A percentile compares a stretch with the other conserved stretches of the same genome.
These are phyloP conservation scores for Sugiyamaella novakii DNA, from an alignment of 1,139 yeast genomes.

Conservation along the genomic window DNA sequence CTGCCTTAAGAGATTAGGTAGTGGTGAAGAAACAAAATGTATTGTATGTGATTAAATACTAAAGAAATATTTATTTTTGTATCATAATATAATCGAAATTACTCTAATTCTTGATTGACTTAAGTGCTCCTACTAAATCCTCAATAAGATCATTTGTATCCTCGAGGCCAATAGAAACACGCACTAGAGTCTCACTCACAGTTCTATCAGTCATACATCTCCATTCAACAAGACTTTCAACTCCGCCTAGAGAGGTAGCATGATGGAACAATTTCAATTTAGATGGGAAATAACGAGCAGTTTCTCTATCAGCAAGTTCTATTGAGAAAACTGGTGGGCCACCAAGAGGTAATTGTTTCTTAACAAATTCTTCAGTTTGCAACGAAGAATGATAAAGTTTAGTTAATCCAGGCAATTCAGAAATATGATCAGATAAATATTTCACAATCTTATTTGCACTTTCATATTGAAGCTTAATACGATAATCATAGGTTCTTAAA, in stretches of 20 bases:
- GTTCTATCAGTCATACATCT: slow-evolving; percentile 70
- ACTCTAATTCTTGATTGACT: not conserved
- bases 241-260: slow-evolving; percentile 94
- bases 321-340: slow-evolving; percentile 78
- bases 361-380: slow-evolving; percentile 66
- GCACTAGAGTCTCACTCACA: slow-evolving; percentile 57
- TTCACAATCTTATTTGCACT: slow-evolving; percentile 66
- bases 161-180: slow-evolving; percentile 82
- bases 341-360: slow-evolving; percentile 65
- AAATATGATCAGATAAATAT: slow-evolving; percentile 54
- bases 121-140: slow-evolving; percentile 59
- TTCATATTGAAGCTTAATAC: slow-evolving; percentile 66
- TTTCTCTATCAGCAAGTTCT: slow-evolving; percentile 51
- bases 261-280: slow-evolving; percentile 74
- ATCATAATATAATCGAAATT: not conserved
- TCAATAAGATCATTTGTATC: slow-evolving; percentile 68
- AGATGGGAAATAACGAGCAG: slow-evolving; percentile 68
- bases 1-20: slow-evolving; percentile 56
- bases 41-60: slow-evolving; percentile 27
- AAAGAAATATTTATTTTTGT: slow-evolving; percentile 16
- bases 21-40: slow-evolving; percentile 23
- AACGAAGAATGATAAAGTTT: slow-evolving; percentile 70
- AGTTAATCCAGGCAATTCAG: slow-evolving; percentile 52
- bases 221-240: slow-evolving; percentile 90
- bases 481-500: slow-evolving; percentile 71